Evolutionary conservation across 441 rosid genomes (phyloP), one percentile per base, ranked within the genome.

Genomic region (Erysimum cheiri): DNA sequence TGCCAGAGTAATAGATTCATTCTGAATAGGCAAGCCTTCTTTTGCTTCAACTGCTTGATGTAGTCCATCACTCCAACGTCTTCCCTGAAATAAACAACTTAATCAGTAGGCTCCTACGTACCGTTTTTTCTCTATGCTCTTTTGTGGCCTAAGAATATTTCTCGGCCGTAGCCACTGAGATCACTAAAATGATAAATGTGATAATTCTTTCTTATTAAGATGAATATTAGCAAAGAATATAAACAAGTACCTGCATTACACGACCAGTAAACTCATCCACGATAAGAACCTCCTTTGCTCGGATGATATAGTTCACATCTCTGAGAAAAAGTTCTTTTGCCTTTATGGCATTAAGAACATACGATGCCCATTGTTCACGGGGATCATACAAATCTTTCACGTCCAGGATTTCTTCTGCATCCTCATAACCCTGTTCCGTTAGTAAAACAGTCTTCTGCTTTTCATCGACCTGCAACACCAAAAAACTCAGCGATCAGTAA

Each of bases 11-110:
- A 93, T 73, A 73, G 98, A 89, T 88, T 93, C 97, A 72, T 91
- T 91, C 81, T 93, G 98, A 81, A 93, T 91, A 40, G 98, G 98
- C 84, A 93, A 81, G 59, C 83, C 88, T 83, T 93, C 97, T 84
- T 93, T 93, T 58, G 98, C 98, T 83, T 93, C 98, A 76, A 93
- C 98, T 62, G 98, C 98, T 88, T 93, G 98, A 80, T 93, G 98
- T 81, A 93, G 95, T 71, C 98, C 98, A 79, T 93, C 98, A 79
- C 98, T 93, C 98, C 98, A 93, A 76, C 98, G 85, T 71, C 98
- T 86, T 39, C 98, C 98, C 98, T 93, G 73, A 22, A 70, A 44
- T 37, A 64, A 8, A 50, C 1, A 58, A 64, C 55, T 50, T n/a
- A 52, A 69, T 69, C 67, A 64, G 61, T 41, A 49, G 75, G 8